phyloP scores from a whole-genome alignment of 352 stramenopile species.

The Pythium brachiatum region DNA sequence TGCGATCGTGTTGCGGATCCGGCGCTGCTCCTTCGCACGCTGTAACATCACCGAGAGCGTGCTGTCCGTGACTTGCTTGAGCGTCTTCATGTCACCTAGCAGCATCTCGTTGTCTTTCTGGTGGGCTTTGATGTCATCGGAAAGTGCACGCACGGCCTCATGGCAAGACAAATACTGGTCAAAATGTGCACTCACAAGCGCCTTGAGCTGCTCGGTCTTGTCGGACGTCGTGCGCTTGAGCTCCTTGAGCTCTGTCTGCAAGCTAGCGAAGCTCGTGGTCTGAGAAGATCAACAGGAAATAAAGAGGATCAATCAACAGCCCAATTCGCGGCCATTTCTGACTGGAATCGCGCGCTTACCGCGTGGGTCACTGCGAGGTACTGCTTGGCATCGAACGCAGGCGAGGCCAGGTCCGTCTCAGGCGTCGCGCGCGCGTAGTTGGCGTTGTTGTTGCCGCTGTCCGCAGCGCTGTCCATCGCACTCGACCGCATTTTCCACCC shows the following conservation, averaged over 20 bases:
- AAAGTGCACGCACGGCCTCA: conserved; percentile 63
- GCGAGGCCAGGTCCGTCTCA: conserved; percentile 59
- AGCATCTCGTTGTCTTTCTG: conserved; percentile 57
- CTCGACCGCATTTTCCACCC: conserved; percentile 17
- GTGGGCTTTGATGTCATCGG: conserved; percentile 60
- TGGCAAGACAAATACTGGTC: conserved; percentile 84
- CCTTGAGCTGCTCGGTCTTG: conserved; percentile 84
- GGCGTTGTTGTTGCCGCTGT: not conserved
- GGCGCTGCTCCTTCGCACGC: conserved; percentile 67
- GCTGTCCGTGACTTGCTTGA: conserved; percentile 59
- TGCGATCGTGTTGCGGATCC: conserved; percentile 69
- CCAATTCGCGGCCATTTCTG: not conserved
- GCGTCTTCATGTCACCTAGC: conserved; percentile 44
- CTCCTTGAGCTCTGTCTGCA: conserved; percentile 64
- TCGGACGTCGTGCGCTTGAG: conserved; percentile 74
- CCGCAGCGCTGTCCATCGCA: conserved; percentile 15
- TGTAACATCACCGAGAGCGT: conserved; percentile 79
- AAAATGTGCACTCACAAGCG: conserved; percentile 76
- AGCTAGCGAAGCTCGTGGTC: conserved; percentile 55
- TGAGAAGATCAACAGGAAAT: conserved; percentile 18
- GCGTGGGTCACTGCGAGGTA: conserved; percentile 67
- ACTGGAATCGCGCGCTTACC: conserved; percentile 28
- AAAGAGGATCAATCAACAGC: not conserved
- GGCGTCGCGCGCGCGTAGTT: conserved; percentile 14
- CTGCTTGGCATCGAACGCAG: conserved; percentile 50